Base-by-base conservation (phyloP, 345 rosid species). In the Aurinia saxatilis region DNA sequence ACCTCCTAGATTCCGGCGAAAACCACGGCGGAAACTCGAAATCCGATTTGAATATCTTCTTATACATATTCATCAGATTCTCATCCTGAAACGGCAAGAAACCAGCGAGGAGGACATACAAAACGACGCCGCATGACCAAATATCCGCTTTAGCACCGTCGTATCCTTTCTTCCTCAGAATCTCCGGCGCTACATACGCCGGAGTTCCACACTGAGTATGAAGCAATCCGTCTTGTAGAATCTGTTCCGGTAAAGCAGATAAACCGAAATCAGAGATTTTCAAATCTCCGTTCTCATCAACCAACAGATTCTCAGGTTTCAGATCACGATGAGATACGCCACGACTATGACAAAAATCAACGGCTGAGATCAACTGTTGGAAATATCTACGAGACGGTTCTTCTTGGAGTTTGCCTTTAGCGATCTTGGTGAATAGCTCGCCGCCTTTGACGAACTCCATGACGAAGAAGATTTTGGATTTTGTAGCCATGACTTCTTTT, bases 181-280 rank as follows among this genome's bases (percentile, higher is more conserved):
- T 85, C 82, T 88, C 98, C n/a, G 98, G 98, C 1, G 98, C 97
- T n/a, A 90, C 95, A 37, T 90, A 90, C 0, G 97, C 90, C 9
- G 97, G 95, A 1, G 91, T 81, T 18, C 97, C 97, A 11, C 97
- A 90, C 75, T 66, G 87, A 7, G 97, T 90, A 23, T 90, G 96
- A 17, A 90, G 79, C 44, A 90, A 73, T 5, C 97, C 97, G 47
- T 90, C 97, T 5, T 83, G 78, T 0, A 79, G 81, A 5, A 82
- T 68, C 68, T 90, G 97, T 15, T 83, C 95, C 0, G 89, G 86
- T 51, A 88, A 57, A 1, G 96, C 81, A 0, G 98, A 91, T n/a
- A 91, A 72, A 0, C 96, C 96, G 53, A 91, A 91, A 57, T 91
- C 98, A 0, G 98, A 82, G 11, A 91, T 72, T 57, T 88, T 91